Evolutionary conservation across 257 asterid species (phyloP).

Genomic region (Plantago ovata): DNA sequence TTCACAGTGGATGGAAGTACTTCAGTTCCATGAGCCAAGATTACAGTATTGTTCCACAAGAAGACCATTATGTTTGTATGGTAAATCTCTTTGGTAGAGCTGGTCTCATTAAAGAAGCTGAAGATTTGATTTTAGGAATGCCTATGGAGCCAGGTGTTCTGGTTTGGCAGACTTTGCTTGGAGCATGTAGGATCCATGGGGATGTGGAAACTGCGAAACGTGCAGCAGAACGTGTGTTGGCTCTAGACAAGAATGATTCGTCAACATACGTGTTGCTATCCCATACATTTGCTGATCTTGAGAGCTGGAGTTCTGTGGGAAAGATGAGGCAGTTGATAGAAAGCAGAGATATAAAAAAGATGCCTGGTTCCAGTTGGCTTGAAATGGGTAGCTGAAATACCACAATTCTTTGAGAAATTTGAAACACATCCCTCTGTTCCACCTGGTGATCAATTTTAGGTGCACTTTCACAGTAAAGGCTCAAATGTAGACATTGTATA

Average conservation of each 20-base stretch:
- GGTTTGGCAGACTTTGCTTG: constrained; percentile 73
- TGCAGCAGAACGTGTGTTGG: constrained; percentile 51
- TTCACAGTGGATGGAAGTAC: constrained; percentile 40
- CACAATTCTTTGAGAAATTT: too few species aligned
- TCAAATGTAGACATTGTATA: too few species aligned
- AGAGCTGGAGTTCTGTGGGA: constrained; percentile 49
- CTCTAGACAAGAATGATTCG: constrained; percentile 42
- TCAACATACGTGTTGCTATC: constrained; percentile 59
- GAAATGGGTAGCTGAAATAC: constrained; percentile 14
- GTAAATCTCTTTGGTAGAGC: constrained; percentile 64
- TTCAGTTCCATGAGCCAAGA: constrained; percentile 48
- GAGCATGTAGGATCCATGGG: constrained; percentile 58
- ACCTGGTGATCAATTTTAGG: too few species aligned
- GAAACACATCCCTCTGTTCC: too few species aligned
- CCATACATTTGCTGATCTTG: constrained; percentile 55
- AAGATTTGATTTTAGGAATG: constrained; percentile 39
- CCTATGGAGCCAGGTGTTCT: constrained; percentile 42
- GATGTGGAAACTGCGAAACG: constrained; percentile 57
- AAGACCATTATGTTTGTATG: constrained; percentile 73
- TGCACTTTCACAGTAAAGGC: too few species aligned
- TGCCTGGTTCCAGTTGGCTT: constrained; percentile 78
- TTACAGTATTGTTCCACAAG: constrained; percentile 45
- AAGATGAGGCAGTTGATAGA: constrained; percentile 42
- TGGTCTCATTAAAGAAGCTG: constrained; percentile 56
- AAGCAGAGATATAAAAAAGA: constrained; percentile 55